A percentile compares a stretch with the other conserved stretches of the same genome.
Conservation (phyloP, 2,329 filamentous ascomycete species). For the Diaporthe helianthi region DNA sequence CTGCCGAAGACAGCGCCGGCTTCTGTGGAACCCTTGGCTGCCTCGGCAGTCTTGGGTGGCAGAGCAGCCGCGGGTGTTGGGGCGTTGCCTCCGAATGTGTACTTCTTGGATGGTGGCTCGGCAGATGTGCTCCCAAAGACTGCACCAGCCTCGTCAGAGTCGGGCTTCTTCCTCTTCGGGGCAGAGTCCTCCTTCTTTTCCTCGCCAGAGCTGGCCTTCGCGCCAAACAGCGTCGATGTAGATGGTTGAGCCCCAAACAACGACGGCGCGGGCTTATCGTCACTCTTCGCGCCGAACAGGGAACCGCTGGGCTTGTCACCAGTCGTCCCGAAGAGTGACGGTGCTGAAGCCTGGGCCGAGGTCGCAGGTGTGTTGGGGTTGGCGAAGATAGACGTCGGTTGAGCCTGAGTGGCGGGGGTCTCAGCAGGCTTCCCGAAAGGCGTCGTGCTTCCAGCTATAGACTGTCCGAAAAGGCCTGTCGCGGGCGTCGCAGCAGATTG, state of each 20-base stretch:
- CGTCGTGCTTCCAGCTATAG: constrained; percentile 26
- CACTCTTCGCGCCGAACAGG: constrained; percentile 31
- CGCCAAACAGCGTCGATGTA: constrained; percentile 30
- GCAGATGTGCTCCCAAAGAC: constrained; percentile 24
- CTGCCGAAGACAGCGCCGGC: constrained; percentile 34
- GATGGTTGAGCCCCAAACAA: constrained; percentile 32
- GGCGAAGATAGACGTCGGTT: constrained; percentile 46
- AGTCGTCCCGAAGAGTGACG: constrained; percentile 37
- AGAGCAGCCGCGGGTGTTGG: constrained; percentile 28
- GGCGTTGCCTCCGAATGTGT: constrained; percentile 30
- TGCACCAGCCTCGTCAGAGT: constrained; percentile 25
- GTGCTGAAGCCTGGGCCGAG: constrained; percentile 39
- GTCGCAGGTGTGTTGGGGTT: constrained; percentile 27
- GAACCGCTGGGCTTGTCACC: constrained; percentile 29
- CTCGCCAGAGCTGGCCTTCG: constrained; percentile 3
- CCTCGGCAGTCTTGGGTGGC: constrained; percentile 34
- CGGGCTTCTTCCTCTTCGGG: constrained; percentile 32
- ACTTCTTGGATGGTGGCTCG: constrained; percentile 26
- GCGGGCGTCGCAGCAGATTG: constrained; percentile 39
- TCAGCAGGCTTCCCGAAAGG: constrained; percentile 43
- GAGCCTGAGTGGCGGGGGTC: constrained; percentile 39
- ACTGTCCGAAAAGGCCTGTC: constrained; percentile 31
- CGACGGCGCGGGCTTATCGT: constrained; percentile 16
- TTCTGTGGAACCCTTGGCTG: constrained; percentile 34
- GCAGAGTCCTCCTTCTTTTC: constrained; percentile 30